phyloP scores from a whole-genome alignment of 257 asterid genomes.

The Ophiorrhiza pumila region DNA sequence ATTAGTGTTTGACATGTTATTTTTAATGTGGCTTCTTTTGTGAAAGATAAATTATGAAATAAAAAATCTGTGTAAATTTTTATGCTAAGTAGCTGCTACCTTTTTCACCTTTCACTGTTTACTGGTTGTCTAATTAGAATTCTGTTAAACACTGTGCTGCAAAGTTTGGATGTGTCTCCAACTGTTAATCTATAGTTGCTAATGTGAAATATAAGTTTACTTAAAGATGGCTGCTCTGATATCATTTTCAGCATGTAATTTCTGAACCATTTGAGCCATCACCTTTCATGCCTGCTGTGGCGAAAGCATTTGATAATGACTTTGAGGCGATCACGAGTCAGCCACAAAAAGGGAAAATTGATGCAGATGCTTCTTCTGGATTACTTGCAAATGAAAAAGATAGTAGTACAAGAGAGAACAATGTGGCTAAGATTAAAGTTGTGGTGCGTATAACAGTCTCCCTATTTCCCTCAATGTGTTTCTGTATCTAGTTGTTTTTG shows the following conservation, averaged over 20 bases:
- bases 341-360: constrained; percentile 54
- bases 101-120: not conserved
- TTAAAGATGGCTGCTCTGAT: constrained; percentile 21
- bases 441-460: constrained; percentile 57
- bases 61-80: not conserved
- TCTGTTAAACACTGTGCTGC: not conserved
- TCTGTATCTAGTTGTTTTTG: constrained; percentile 9
- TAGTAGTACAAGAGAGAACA: constrained; percentile 67
- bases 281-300: constrained; percentile 87
- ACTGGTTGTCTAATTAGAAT: not conserved
- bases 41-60: not conserved
- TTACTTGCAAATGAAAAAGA: constrained; percentile 55
- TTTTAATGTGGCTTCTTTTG: not conserved
- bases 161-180: not conserved
- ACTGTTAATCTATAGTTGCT: not conserved
- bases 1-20: not conserved
- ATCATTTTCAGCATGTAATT: constrained; percentile 75
- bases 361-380: constrained; percentile 54
- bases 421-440: constrained; percentile 92
- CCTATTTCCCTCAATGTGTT: not conserved
- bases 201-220: not conserved
- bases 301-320: constrained; percentile 67
- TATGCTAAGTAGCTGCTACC: not conserved
- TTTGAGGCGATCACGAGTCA: constrained; percentile 50
- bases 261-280: constrained; percentile 94